Evolutionary conservation across 2,329 filamentous ascomycete genomes (phyloP).

Genomic region (Trichophyton schoenleinii): DNA sequence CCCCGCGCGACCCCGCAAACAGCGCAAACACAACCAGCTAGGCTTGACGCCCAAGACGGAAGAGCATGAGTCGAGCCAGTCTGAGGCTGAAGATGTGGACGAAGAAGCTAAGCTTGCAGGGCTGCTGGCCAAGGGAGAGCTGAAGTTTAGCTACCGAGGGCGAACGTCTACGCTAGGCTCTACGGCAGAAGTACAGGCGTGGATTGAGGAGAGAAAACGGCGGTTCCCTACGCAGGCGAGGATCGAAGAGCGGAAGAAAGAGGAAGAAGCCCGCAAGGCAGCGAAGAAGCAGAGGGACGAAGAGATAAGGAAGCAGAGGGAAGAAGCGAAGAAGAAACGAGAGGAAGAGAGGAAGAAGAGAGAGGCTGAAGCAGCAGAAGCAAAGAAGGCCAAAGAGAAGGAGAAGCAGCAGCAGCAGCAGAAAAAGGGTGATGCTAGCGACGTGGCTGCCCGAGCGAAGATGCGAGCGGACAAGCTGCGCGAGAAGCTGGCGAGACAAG

Average conservation of each 20-base stretch:
- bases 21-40: slow-evolving; percentile 34
- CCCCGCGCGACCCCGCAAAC: slow-evolving; percentile 29
- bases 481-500: slow-evolving; percentile 51
- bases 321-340: slow-evolving; percentile 20
- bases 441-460: slow-evolving; percentile 27
- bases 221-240: slow-evolving; percentile 69
- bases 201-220: slow-evolving; percentile 67
- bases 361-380: slow-evolving; percentile 21
- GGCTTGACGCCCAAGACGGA: slow-evolving; percentile 36
- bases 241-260: slow-evolving; percentile 32
- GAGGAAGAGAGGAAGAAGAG: slow-evolving; percentile 27
- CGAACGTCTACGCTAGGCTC: slow-evolving; percentile 41
- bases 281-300: slow-evolving; percentile 31
- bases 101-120: slow-evolving; percentile 34
- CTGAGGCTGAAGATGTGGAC: slow-evolving; percentile 33
- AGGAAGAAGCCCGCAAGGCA: slow-evolving; percentile 46
- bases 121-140: slow-evolving; percentile 15
- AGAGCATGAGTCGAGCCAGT: slow-evolving; percentile 35
- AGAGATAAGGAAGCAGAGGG: slow-evolving; percentile 43
- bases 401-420: neutral
- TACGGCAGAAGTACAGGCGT: slow-evolving; percentile 59
- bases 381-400: slow-evolving; percentile 15
- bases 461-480: slow-evolving; percentile 31
- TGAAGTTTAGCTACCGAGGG: slow-evolving; percentile 46
- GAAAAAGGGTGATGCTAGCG: slow-evolving; percentile 20